A percentile compares a stretch with the other conserved stretches of the same genome.
These are phyloP conservation scores for Lagenaria siceraria DNA, from an alignment of 306 rosid species.

Conservation along the genomic window DNA sequence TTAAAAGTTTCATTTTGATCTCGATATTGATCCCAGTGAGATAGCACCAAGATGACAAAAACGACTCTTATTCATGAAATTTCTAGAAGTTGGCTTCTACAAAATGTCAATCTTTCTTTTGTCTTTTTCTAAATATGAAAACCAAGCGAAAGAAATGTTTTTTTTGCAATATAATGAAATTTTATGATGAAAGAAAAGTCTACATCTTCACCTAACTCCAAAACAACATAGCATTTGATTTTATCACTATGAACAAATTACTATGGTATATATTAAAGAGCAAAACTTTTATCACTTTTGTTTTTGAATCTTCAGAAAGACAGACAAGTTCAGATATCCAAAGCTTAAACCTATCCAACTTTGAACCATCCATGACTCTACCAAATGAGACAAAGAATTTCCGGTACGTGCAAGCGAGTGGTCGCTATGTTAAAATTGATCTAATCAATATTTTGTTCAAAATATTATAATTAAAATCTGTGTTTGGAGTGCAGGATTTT, in stretches of 20 bases:
- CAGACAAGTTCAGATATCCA: slow-evolving; percentile 48
- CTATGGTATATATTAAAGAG: neutral
- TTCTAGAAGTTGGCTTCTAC: neutral
- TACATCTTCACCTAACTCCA: neutral
- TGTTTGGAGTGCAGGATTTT: slow-evolving; percentile 34
- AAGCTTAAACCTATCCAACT: slow-evolving; percentile 59
- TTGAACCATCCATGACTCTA: slow-evolving; percentile 35
- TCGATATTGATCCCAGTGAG: too few species aligned
- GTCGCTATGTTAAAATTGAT: neutral
- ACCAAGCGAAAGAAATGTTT: neutral
- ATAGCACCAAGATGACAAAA: too few species aligned
- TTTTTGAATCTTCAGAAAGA: slow-evolving; percentile 34
- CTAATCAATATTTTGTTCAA: neutral
- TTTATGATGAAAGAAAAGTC: neutral
- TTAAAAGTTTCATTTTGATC: too few species aligned
- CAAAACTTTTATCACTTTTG: neutral
- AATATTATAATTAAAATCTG: too few species aligned
- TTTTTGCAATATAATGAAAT: neutral
- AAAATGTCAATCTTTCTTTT: neutral
- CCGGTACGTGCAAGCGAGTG: slow-evolving; percentile 24
- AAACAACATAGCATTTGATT: neutral
- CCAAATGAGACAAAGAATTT: slow-evolving; percentile 41
- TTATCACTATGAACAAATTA: neutral
- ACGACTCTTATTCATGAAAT: too few species aligned
- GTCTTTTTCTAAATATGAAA: neutral